Percentiles rank a stretch among this genome's conserved stretches.
Conservation (phyloP, 2,329 filamentous ascomycete genomes). For the Fusarium mangiferae region DNA sequence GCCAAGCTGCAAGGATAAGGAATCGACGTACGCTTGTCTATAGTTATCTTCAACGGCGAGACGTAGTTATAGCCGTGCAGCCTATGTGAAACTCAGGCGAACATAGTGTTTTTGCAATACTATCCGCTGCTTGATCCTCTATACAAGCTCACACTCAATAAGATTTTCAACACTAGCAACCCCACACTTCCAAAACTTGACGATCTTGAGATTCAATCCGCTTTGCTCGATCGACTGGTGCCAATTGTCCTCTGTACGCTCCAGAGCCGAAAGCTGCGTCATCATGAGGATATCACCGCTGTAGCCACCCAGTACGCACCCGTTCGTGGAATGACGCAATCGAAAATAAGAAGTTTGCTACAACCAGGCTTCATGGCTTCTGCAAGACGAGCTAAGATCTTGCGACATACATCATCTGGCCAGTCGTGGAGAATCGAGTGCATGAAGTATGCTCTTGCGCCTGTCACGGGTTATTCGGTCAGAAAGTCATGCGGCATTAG, state of each 20-base stretch:
- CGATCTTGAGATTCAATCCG: neutral
- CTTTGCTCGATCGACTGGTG: neutral
- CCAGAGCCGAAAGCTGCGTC: neutral
- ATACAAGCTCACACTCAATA: neutral
- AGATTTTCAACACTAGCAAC: neutral
- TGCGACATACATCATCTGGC: neutral
- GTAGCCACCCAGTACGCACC: neutral
- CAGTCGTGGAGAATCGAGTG: neutral
- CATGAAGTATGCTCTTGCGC: neutral
- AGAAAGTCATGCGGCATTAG: neutral
- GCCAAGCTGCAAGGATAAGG: neutral
- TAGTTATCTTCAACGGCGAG: too few relatives aligned
- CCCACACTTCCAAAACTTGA: neutral
- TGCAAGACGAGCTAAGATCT: neutral
- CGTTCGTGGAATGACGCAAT: neutral
- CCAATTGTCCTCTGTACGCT: neutral
- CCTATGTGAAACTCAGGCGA: fast-evolving
- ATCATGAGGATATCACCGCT: neutral
- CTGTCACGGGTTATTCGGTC: neutral
- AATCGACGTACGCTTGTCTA: neutral
- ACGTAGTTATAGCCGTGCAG: fast-evolving
- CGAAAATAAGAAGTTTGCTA: neutral
- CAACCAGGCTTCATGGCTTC: neutral
- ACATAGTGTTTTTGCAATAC: neutral
- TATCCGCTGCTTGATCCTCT: neutral